Conservation (phyloP, 768 basidiomycete species). For the Podaxis carcinomalis region DNA sequence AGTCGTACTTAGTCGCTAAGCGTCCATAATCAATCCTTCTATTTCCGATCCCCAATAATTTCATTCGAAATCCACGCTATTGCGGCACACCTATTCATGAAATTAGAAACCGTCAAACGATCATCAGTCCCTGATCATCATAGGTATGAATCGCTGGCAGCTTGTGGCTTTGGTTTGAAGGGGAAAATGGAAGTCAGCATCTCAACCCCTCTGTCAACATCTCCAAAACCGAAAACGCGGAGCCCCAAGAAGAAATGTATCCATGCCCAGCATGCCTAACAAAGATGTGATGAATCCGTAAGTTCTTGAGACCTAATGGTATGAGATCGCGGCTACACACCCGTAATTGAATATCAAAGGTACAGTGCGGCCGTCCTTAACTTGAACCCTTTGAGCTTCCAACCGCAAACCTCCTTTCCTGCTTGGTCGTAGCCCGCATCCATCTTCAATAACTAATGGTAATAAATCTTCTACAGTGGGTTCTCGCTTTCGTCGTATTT, state of each 20-base stretch:
- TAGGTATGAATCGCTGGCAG: not conserved
- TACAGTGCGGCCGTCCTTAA: conserved; percentile 22
- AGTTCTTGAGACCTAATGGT: not conserved
- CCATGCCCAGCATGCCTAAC: conserved; percentile 5
- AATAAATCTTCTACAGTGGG: conserved; percentile 45
- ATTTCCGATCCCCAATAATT: too few relatives aligned
- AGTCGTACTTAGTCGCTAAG: too few relatives aligned
- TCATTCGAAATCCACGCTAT: too few relatives aligned
- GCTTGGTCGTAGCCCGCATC: conserved; percentile 48
- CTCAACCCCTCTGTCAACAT: not conserved
- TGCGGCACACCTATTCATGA: too few relatives aligned
- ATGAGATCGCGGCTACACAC: conserved; percentile 27
- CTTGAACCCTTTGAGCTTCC: conserved; percentile 37
- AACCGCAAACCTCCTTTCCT: conserved; percentile 56
- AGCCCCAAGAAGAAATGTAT: conserved; percentile 8
- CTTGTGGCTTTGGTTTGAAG: not conserved
- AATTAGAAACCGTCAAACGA: not conserved
- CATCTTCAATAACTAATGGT: conserved; percentile 42
- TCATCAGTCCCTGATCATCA: not conserved
- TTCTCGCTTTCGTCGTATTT: conserved; percentile 38
- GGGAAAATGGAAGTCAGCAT: not conserved
- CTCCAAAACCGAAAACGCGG: conserved; percentile 2
- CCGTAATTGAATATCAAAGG: conserved; percentile 65
- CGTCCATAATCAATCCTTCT: too few relatives aligned
- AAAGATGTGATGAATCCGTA: not conserved